phyloP scores from a whole-genome alignment of 495 filamentous ascomycete genomes.

The Daldinia decipiens region DNA sequence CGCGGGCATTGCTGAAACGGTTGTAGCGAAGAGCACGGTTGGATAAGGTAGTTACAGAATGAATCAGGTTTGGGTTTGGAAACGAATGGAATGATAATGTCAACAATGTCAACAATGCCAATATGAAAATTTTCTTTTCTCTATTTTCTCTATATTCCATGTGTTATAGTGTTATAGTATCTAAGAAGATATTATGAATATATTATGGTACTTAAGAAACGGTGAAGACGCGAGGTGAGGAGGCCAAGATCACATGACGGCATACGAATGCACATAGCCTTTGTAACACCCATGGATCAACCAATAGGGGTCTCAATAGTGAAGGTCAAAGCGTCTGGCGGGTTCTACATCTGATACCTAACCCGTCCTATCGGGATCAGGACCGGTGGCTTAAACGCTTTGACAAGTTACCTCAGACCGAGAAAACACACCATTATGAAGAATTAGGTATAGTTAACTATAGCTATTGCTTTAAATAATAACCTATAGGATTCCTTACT shows the following conservation, averaged over 20 bases:
- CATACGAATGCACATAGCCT: not conserved
- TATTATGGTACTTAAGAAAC: not conserved
- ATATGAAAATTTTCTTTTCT: not conserved
- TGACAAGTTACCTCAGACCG: not conserved
- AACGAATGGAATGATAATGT: not conserved
- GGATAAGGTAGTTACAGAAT: not conserved
- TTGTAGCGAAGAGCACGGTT: conserved; percentile 8
- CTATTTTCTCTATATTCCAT: not conserved
- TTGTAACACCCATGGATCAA: not conserved
- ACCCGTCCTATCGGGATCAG: not conserved
- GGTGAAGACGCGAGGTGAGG: not conserved
- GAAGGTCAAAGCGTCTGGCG: conserved; percentile 2
- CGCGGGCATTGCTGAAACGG: conserved; percentile 14
- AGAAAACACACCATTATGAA: too few species aligned
- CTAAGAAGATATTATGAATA: not conserved
- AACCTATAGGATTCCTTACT: too few species aligned
- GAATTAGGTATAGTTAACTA: too few species aligned
- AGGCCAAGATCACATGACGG: conserved; percentile 7
- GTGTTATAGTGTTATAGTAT: not conserved
- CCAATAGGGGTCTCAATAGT: not conserved
- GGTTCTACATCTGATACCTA: not conserved
- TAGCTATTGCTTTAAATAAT: too few species aligned
- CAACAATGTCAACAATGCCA: too few species aligned
- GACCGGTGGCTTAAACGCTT: not conserved
- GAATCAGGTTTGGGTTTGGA: not conserved